Evolutionary conservation across 768 basidiomycete species (phyloP), one percentile per base, ranked within the genome.

Genomic region (Tylopilus intermedius): DNA sequence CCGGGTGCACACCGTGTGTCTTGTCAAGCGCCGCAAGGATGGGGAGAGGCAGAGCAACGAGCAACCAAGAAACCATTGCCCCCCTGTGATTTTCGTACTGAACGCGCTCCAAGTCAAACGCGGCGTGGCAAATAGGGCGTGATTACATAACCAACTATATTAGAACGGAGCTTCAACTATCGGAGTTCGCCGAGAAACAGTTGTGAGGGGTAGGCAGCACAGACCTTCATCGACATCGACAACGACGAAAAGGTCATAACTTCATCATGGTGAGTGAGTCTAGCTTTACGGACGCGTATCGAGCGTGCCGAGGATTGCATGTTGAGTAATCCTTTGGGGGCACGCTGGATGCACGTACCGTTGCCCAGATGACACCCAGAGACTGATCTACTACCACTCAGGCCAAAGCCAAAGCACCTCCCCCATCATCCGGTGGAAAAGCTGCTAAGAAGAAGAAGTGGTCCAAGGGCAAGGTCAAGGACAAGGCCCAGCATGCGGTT

Each of bases 381-480:
- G 18, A 46, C 58, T 65, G 14, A 62, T 54, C 41, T 22, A 7
- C 41, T 22, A 7, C 60, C 49, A 51, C 47, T 73, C 81, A 86
- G 80, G 85, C 88, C 69, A 90, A 89, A 81, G 84, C 86, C 77
- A 77, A 84, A 67, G 74, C 90, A 60, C 74, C 86, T 54, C 75
- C 79, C 55, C 68, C 78, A 56, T 77, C 84, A 46, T 74, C 81
- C 59, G 86, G 88, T 61, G 87, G 89, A 70, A 93, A 93, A 73
- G 76, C 88, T 67, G 91, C 90, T 58, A 97, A 97, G 83, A 98
- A 98, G 84, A 98, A 98, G 91, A 98, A 98, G 83, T 97, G 94
- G 94, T 96, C 92, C 64, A 98, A 98, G 83, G 96, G 96, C 72
- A 98, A 98, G 79, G 96, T 99, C 74, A 99, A 99, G 88, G 96